These are phyloP conservation scores for Populus nigra DNA, from an alignment of 345 rosid genomes.

Conservation along the genomic window DNA sequence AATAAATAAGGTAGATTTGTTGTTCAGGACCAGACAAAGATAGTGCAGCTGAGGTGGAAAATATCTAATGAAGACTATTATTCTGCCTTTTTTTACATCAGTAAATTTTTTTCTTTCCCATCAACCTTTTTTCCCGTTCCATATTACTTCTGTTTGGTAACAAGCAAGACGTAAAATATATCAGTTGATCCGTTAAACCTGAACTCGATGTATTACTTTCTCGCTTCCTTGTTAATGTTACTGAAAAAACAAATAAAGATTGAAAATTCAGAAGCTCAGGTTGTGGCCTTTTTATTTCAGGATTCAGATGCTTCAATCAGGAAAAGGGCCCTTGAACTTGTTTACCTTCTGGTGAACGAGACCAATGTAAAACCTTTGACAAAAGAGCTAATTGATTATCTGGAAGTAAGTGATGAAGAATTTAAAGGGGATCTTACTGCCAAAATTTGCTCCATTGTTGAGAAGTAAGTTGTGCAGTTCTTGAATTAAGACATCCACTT, in stretches of 20 bases:
- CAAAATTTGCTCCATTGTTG: slow-evolving; percentile 92
- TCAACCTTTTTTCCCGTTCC: neutral
- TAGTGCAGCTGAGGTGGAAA: neutral
- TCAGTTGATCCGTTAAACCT: neutral
- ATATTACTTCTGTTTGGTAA: neutral
- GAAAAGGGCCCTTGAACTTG: slow-evolving; percentile 95
- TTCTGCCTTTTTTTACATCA: neutral
- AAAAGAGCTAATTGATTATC: slow-evolving; percentile 88
- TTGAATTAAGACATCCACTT: neutral
- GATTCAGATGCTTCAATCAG: slow-evolving; percentile 97
- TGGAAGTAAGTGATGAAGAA: slow-evolving; percentile 94
- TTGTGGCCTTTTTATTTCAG: slow-evolving; percentile 51
- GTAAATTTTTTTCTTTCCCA: neutral
- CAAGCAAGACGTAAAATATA: neutral
- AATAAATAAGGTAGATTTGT: neutral
- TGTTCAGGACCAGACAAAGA: neutral
- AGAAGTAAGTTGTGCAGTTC: slow-evolving; percentile 65
- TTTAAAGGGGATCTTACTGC: slow-evolving; percentile 98
- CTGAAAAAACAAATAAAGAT: slow-evolving; percentile 2
- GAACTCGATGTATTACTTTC: neutral
- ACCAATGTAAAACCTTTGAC: slow-evolving; percentile 85
- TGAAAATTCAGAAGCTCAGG: slow-evolving; percentile 13
- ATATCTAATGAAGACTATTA: neutral
- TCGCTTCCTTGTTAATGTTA: slow-evolving; percentile 9
- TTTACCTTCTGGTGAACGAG: slow-evolving; percentile 80